phyloP scores from a whole-genome alignment of 768 basidiomycete genomes.

The Boletus rufocinnamomeus region DNA sequence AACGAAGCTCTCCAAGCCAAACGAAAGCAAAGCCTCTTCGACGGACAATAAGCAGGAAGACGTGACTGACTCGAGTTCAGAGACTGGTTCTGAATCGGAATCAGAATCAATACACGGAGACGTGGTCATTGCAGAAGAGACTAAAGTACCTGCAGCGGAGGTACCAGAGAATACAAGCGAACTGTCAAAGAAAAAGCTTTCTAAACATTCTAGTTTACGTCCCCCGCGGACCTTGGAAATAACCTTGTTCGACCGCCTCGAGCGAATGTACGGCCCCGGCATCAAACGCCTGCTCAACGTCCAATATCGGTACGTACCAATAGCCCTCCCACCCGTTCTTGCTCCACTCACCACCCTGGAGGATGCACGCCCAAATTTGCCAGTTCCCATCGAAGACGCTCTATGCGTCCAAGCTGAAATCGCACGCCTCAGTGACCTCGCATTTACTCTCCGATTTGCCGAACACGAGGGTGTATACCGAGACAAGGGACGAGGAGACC shows the following conservation, averaged over 20 bases:
- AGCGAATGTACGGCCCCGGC: slow-evolving; percentile 78
- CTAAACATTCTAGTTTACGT: slow-evolving; percentile 35
- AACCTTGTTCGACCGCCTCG: slow-evolving; percentile 91
- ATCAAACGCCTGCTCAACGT: slow-evolving; percentile 88
- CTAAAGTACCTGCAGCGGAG: background rate
- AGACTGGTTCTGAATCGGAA: slow-evolving; percentile 18
- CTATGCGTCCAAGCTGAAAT: slow-evolving; percentile 69
- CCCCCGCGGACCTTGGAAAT: slow-evolving; percentile 78
- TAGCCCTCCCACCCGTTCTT: background rate
- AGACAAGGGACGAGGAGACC: slow-evolving; percentile 58
- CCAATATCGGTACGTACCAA: slow-evolving; percentile 73
- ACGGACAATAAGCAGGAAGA: slow-evolving; percentile 4
- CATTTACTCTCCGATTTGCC: slow-evolving; percentile 76
- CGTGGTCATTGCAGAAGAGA: slow-evolving; percentile 23
- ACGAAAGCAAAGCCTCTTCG: background rate
- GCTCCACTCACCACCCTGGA: slow-evolving; percentile 30
- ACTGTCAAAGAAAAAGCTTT: slow-evolving; percentile 13
- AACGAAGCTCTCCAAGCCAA: background rate
- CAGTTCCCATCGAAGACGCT: slow-evolving; percentile 82
- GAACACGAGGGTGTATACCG: slow-evolving; percentile 40
- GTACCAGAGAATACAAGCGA: slow-evolving; percentile 3
- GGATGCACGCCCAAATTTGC: slow-evolving; percentile 89
- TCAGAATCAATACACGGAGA: slow-evolving; percentile 25
- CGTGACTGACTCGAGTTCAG: slow-evolving; percentile 8
- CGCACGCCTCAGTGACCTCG: slow-evolving; percentile 67